Evolutionary conservation across 805 yeast species (phyloP), one percentile per base, ranked within the genome.

Genomic region (Blastobotrys muscicola): DNA sequence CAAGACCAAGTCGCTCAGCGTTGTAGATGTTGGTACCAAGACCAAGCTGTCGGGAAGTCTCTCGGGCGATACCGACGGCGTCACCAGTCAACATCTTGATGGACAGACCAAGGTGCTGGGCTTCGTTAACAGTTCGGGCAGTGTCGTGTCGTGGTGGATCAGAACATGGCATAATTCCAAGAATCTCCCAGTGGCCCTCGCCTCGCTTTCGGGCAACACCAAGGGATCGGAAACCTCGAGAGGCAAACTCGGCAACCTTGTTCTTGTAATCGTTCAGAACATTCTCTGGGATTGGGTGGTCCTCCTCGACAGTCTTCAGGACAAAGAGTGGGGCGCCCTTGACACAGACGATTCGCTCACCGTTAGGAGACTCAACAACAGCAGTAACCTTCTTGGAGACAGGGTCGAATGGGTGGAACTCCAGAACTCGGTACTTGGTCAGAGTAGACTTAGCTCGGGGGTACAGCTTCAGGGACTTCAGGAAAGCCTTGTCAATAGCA

Each of bases 201-300:
- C 94, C 95, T 76, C 94, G 81, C 85, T 85, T 85, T 79, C 96
- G 85, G 55, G 96, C 96, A 74, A 87, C 95, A 82, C 96, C 96
- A 67, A 87, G 76, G 63, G 96, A 87, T 73, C 96, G 78, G 90
- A 85, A 87, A 78, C 96, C 96, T 80, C 95, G 82, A 60, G 94
- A 81, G 65, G 96, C 96, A 67, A 87, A 85, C 74, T 87, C 96
- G 64, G 95, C 95, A 61, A 87, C 96, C 71, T 86, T 86, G 80
- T 85, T 84, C 76, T 86, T 94, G 71, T 87, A 87, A 77, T 84
- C 85, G 73, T 85, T 92, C 65, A 82, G 84, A 66, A 87, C 73
- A 66, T 84, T 94, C 73, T 85, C 95, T 59, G 95, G 94, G 57
- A 87, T 81, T 67, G 94, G 92, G 73, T 85, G 94, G 73, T 85